Conservation (phyloP, 768 basidiomycete genomes). For the Suillus bovinus region DNA sequence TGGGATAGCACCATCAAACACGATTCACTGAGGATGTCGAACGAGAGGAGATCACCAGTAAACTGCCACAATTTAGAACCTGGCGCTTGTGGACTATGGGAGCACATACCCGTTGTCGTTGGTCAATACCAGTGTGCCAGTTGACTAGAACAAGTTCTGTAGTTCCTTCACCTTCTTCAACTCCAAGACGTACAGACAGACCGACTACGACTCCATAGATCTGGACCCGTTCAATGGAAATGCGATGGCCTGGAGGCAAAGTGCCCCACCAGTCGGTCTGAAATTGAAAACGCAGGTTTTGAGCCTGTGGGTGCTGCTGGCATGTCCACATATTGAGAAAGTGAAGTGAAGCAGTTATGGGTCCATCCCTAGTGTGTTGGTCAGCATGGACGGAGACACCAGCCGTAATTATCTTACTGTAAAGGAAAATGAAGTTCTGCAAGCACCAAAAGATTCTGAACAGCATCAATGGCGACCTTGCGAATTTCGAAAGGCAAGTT, state of each 20-base stretch:
- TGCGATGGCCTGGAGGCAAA: slow-evolving; percentile 33
- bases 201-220: slow-evolving; percentile 29
- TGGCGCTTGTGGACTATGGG: neutral
- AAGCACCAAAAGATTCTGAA: slow-evolving; percentile 32
- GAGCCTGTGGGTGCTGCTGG: slow-evolving; percentile 50
- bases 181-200: slow-evolving; percentile 28
- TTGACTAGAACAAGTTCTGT: slow-evolving; percentile 32
- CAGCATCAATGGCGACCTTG: slow-evolving; percentile 32
- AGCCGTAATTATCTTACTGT: slow-evolving; percentile 15
- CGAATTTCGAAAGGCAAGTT: slow-evolving; percentile 35
- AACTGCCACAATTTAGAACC: slow-evolving; percentile 15
- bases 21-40: slow-evolving; percentile 30
- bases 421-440: slow-evolving; percentile 32
- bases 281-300: slow-evolving; percentile 27
- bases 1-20: slow-evolving; percentile 27
- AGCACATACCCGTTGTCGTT: neutral
- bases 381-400: neutral
- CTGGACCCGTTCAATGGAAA: slow-evolving; percentile 30
- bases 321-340: slow-evolving; percentile 58
- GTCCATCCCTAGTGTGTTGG: slow-evolving; percentile 20
- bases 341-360: slow-evolving; percentile 38
- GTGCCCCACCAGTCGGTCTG: slow-evolving; percentile 37
- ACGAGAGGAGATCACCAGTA: slow-evolving; percentile 31
- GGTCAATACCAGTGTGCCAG: slow-evolving; percentile 28
- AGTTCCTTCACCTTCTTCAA: slow-evolving; percentile 34